A percentile compares a stretch with the other conserved stretches of the same genome.
Conservation (phyloP, 2,329 filamentous ascomycete species). For the Cladophialophora carrionii region DNA sequence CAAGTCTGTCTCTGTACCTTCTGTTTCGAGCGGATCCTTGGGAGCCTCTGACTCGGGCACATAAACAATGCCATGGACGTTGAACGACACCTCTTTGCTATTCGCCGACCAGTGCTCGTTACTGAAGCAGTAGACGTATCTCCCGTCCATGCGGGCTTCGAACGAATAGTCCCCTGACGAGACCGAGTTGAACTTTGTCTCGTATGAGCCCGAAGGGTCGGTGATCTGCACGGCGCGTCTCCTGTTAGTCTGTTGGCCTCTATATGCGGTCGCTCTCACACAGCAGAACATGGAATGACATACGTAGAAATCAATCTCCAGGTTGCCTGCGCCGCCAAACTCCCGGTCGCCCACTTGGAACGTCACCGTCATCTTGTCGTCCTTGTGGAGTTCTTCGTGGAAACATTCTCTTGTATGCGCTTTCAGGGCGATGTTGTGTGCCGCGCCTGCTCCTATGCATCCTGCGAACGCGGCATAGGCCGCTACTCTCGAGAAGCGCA, state of each 20-base stretch:
- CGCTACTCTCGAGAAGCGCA: slow-evolving; percentile 48
- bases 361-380: slow-evolving; percentile 97
- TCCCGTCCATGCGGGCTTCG: slow-evolving; percentile 79
- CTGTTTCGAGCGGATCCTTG: slow-evolving; percentile 84
- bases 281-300: slow-evolving; percentile 40
- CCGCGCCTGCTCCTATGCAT: slow-evolving; percentile 64
- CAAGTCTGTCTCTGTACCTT: slow-evolving; percentile 61
- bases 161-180: slow-evolving; percentile 95
- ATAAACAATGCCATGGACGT: slow-evolving; percentile 98
- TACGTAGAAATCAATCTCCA: slow-evolving; percentile 99
- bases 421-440: slow-evolving; percentile 94
- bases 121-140: slow-evolving; percentile 96
- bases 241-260: background rate
- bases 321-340: slow-evolving; percentile 89
- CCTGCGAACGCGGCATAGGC: slow-evolving; percentile 58
- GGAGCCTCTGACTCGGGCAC: slow-evolving; percentile 84
- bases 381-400: slow-evolving; percentile 86
- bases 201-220: slow-evolving; percentile 74
- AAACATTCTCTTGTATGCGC: slow-evolving; percentile 97
- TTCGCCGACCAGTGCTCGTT: slow-evolving; percentile 97
- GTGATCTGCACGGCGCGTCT: slow-evolving; percentile 63
- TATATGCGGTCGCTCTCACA: background rate
- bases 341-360: slow-evolving; percentile 98
- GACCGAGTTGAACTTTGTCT: slow-evolving; percentile 76
- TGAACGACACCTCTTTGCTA: slow-evolving; percentile 98